Base-by-base conservation (phyloP, 495 filamentous ascomycete genomes). In the Penicillium samsonianum region DNA sequence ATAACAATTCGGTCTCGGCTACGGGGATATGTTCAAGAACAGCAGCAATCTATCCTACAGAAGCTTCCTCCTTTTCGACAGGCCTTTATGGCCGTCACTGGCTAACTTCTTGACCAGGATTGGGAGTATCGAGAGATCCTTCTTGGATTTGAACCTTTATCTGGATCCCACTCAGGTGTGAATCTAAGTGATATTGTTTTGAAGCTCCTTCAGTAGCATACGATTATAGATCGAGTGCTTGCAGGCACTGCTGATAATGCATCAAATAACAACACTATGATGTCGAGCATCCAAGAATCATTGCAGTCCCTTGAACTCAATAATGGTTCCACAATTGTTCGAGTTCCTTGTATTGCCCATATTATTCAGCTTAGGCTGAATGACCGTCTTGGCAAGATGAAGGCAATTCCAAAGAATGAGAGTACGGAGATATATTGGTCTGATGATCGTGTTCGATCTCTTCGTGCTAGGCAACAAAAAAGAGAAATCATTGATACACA, bases 311-410 rank as follows among this genome's bases (percentile, higher is more conserved):
- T 46, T 46, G 8, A 46, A 47, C 14, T 46, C 3, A 31, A 55
- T 48, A 55, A 46, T 55, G 28, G 17, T 55, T 33, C 26, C 35
- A 50, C 5, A 35, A 50, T 50, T 37, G 14, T 22, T 50, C 26
- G 19, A 30, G 26, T 37, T 38, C 47, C n/a, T 31, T 37, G 19
- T 50, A 14, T 50, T 50, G 8, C n/a, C 42, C 42, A 50, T 33
- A 3, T 50, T 37, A 50, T 50, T 4, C 22, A 50, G 47, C 47
- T 50, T 50, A 50, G 47, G 22, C 30, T 50, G 19, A 55, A 55
- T 48, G 11, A 48, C n/a, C 19, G 35, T 43, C 30, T 55, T 47
- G 28, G 19, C 5, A 45, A 47, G 53, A 46, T 46, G 23, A 45
- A 23, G 19, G 42, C 20, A 55, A 46, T 46, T 45, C 31, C 20